phyloP scores from a whole-genome alignment of 1,139 yeast species.

The Debaryomyces coudertii region DNA sequence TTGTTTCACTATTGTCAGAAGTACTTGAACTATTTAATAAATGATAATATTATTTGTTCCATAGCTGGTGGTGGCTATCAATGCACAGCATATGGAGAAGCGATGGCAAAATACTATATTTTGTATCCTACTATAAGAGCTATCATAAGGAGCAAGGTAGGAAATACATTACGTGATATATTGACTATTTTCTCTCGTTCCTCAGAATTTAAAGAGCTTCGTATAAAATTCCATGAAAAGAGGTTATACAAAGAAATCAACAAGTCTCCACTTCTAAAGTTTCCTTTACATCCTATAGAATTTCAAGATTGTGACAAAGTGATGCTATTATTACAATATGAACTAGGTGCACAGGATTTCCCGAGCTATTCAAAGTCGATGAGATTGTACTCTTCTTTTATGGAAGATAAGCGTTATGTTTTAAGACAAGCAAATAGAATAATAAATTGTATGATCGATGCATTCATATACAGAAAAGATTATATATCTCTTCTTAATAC shows the following conservation, averaged over 20 bases:
- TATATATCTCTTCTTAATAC: constrained; percentile 39
- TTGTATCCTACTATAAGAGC: constrained; percentile 43
- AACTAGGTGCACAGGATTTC: constrained; percentile 49
- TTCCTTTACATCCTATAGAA: constrained; percentile 27
- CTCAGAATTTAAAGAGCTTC: constrained; percentile 40
- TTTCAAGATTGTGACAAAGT: constrained; percentile 33
- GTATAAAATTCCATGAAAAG: constrained; percentile 47
- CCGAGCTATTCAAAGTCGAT: constrained; percentile 43
- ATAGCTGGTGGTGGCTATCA: constrained; percentile 15
- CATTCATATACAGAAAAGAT: constrained; percentile 42
- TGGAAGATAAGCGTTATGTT: constrained; percentile 43
- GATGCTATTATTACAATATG: constrained; percentile 45
- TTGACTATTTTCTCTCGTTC: constrained; percentile 34
- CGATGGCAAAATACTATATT: constrained; percentile 52
- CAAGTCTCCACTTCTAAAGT: constrained; percentile 35
- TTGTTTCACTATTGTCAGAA: constrained; percentile 31
- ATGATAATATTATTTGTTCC: constrained; percentile 28
- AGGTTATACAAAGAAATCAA: constrained; percentile 45
- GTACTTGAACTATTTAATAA: constrained; percentile 29
- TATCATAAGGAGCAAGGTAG: constrained; percentile 1
- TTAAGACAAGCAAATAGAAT: constrained; percentile 45
- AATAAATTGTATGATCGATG: constrained; percentile 45
- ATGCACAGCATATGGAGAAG: constrained; percentile 43
- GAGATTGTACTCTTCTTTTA: constrained; percentile 38
- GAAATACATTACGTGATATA: constrained; percentile 23